Conservation (phyloP, 2,329 filamentous ascomycete genomes). For the Trichoderma sp. region DNA sequence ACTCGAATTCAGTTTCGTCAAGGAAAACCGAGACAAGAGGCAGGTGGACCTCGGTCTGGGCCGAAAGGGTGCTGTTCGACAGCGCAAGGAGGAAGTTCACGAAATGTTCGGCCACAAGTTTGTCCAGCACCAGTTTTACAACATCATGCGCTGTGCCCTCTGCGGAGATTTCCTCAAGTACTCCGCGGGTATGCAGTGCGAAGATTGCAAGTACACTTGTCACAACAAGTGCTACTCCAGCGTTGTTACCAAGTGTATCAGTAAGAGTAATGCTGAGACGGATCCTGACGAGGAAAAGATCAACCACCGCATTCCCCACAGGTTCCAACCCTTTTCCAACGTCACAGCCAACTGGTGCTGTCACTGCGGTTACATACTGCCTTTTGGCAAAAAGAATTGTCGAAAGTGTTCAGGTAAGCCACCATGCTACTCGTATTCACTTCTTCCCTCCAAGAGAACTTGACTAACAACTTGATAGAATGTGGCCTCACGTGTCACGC, state of each 20-base stretch:
- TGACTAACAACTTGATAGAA: slow-evolving; percentile 52
- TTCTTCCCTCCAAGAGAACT: neutral
- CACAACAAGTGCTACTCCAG: slow-evolving; percentile 96
- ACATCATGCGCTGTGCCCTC: slow-evolving; percentile 98
- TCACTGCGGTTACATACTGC: slow-evolving; percentile 93
- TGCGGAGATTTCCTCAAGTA: slow-evolving; percentile 99
- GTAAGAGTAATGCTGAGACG: slow-evolving; percentile 97
- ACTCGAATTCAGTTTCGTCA: slow-evolving; percentile 85
- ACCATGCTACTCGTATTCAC: neutral
- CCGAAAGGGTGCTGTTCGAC: slow-evolving; percentile 91
- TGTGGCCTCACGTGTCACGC: slow-evolving; percentile 89
- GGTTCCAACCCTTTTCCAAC: slow-evolving; percentile 95
- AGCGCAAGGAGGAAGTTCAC: slow-evolving; percentile 96
- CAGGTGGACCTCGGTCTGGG: slow-evolving; percentile 86
- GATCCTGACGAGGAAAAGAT: slow-evolving; percentile 99
- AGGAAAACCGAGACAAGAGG: slow-evolving; percentile 79
- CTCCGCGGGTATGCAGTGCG: slow-evolving; percentile 97
- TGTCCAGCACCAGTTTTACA: slow-evolving; percentile 97
- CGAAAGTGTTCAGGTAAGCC: slow-evolving; percentile 79
- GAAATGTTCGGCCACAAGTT: slow-evolving; percentile 99
- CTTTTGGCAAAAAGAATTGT: slow-evolving; percentile 91
- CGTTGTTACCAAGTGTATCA: slow-evolving; percentile 99
- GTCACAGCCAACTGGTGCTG: slow-evolving; percentile 99
- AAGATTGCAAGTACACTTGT: slow-evolving; percentile 99
- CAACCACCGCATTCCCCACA: slow-evolving; percentile 97